These are phyloP conservation scores for Claviceps sp. DNA, from an alignment of 2,329 filamentous ascomycete genomes.

Conservation along the genomic window DNA sequence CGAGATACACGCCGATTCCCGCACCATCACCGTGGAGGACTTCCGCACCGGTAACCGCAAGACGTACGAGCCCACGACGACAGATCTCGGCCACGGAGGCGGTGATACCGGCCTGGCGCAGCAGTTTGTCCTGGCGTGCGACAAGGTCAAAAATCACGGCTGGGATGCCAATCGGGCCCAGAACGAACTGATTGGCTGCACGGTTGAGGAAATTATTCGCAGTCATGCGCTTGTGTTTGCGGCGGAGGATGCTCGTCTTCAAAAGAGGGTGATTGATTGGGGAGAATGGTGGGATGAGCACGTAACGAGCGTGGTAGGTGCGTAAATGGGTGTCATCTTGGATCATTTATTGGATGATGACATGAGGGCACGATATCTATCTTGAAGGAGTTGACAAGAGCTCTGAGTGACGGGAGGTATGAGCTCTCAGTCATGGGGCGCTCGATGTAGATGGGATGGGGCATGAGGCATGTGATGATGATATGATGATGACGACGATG, in stretches of 20 bases:
- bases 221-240: conserved; percentile 92
- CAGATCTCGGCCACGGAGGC: conserved; percentile 26
- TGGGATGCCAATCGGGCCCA: conserved; percentile 60
- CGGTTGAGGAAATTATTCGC: conserved; percentile 71
- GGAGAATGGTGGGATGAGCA: conserved; percentile 54
- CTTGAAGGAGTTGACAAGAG: too few relatives aligned
- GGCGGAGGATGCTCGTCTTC: conserved; percentile 70
- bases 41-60: conserved; percentile 23
- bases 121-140: conserved; percentile 72
- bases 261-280: conserved; percentile 62
- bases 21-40: conserved; percentile 60
- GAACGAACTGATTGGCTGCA: conserved; percentile 62
- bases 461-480: too few relatives aligned
- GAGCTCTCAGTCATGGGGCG: too few relatives aligned
- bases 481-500: too few relatives aligned
- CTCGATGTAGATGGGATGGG: too few relatives aligned
- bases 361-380: too few relatives aligned
- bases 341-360: too few relatives aligned
- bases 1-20: conserved; percentile 75
- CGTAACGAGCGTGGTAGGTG: conserved; percentile 10
- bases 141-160: conserved; percentile 59
- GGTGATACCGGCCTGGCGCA: conserved; percentile 48
- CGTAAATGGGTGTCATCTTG: neutral
- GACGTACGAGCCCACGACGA: conserved; percentile 18
- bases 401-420: too few relatives aligned